These are phyloP conservation scores for Lactarius quietus DNA, from an alignment of 768 basidiomycete species.

Conservation along the genomic window DNA sequence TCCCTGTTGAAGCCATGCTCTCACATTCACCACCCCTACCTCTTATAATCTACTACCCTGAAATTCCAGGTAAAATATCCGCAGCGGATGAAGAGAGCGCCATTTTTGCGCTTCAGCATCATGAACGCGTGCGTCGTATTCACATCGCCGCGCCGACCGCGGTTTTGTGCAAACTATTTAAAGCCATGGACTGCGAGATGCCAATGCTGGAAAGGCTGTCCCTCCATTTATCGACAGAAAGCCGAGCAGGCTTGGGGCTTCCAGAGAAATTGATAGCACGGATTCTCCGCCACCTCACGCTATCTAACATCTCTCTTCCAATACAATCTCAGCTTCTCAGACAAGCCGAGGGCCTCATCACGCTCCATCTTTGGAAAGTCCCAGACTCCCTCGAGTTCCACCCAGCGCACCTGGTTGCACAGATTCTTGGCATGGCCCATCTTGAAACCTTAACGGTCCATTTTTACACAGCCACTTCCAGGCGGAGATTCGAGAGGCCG, in stretches of 20 bases:
- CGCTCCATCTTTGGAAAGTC: neutral
- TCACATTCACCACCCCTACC: slow-evolving; percentile 9
- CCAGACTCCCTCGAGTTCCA: neutral
- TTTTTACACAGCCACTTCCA: neutral
- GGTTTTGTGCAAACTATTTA: slow-evolving; percentile 5
- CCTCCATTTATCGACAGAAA: neutral
- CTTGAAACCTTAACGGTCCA: slow-evolving; percentile 8
- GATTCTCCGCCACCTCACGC: neutral
- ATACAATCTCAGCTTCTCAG: neutral
- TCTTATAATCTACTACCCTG: slow-evolving; percentile 7
- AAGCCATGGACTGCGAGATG: slow-evolving; percentile 3
- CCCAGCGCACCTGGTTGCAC: neutral
- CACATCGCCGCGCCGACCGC: neutral
- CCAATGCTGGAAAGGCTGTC: neutral
- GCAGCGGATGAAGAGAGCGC: neutral
- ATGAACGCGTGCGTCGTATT: slow-evolving; percentile 11
- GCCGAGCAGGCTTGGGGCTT: neutral
- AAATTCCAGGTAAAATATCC: neutral
- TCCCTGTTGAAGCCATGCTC: slow-evolving; percentile 5
- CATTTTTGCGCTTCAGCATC: neutral
- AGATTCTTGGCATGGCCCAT: slow-evolving; percentile 3
- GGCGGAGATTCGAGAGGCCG: neutral
- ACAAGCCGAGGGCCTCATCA: neutral
- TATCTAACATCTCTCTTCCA: slow-evolving; percentile 9
- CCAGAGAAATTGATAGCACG: neutral